Percentiles rank a stretch among this genome's conserved stretches.
phyloP scores from a whole-genome alignment of 2,329 filamentous ascomycete genomes.

The Exutisphaerella laricina region DNA sequence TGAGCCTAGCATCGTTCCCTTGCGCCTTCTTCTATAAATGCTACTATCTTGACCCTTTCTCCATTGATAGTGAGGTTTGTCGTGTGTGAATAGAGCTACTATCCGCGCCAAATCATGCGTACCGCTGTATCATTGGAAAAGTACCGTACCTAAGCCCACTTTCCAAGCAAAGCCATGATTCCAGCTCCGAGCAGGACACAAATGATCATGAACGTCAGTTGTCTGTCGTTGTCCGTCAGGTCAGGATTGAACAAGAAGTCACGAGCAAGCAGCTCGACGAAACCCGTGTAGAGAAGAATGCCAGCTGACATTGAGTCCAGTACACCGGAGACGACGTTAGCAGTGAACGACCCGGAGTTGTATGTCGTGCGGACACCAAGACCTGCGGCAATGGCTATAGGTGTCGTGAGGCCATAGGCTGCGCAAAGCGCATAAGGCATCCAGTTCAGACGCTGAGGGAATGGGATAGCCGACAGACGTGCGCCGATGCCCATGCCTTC shows the following conservation, averaged over 20 bases:
- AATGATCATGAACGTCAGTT: constrained; percentile 87
- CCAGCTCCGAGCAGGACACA: constrained; percentile 67
- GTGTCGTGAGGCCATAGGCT: constrained; percentile 72
- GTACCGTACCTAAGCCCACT: constrained; percentile 62
- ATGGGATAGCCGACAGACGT: constrained; percentile 69
- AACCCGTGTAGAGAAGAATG: constrained; percentile 58
- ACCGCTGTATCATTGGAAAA: neutral
- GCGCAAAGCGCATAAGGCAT: constrained; percentile 70
- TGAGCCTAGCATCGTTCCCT: too few species aligned
- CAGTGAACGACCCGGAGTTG: constrained; percentile 54
- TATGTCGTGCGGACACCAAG: constrained; percentile 66
- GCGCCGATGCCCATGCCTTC: constrained; percentile 87
- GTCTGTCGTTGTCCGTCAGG: constrained; percentile 83
- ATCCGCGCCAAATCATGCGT: neutral
- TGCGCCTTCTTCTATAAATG: too few species aligned
- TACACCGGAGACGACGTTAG: constrained; percentile 74
- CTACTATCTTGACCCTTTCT: too few species aligned
- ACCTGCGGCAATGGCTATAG: constrained; percentile 77
- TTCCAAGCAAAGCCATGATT: constrained; percentile 76
- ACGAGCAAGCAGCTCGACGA: constrained; percentile 45
- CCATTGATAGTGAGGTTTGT: too few species aligned
- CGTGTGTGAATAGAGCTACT: too few species aligned
- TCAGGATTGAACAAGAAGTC: constrained; percentile 63
- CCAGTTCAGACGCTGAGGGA: constrained; percentile 64
- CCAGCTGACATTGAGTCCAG: constrained; percentile 86